A percentile compares a stretch with the other conserved stretches of the same genome.
phyloP scores from a whole-genome alignment of 768 basidiomycete genomes.

The Mycena chlorophos region DNA sequence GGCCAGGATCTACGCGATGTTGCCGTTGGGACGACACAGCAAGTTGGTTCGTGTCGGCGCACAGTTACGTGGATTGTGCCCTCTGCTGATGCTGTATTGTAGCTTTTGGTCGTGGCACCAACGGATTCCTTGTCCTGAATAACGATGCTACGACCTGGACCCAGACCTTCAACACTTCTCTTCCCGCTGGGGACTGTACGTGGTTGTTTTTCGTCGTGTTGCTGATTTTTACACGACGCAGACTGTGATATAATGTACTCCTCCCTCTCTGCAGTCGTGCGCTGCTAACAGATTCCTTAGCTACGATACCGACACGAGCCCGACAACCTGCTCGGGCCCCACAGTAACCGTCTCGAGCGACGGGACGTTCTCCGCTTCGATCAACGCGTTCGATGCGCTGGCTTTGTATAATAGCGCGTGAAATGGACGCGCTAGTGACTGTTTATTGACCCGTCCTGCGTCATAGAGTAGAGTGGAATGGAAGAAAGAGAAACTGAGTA shows the following conservation, averaged over 20 bases:
- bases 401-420: neutral
- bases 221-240: constrained; percentile 3
- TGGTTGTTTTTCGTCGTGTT: constrained; percentile 4
- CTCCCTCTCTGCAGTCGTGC: constrained; percentile 1
- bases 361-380: constrained; percentile 12
- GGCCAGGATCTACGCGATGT: constrained; percentile 34
- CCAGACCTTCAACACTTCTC: constrained; percentile 37
- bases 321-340: constrained; percentile 12
- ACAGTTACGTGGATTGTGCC: neutral
- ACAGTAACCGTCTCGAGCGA: constrained; percentile 11
- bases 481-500: too few species aligned
- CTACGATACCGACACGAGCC: constrained; percentile 11
- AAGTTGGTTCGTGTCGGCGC: constrained; percentile 11
- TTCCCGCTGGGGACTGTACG: constrained; percentile 17
- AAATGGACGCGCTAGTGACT: too few species aligned
- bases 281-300: constrained; percentile 4
- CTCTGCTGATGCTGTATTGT: neutral
- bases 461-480: too few species aligned
- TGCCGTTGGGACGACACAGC: constrained; percentile 19
- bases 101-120: constrained; percentile 36
- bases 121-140: constrained; percentile 42
- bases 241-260: constrained; percentile 19
- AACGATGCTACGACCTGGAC: constrained; percentile 42
- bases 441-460: too few species aligned
- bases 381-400: constrained; percentile 13